Evolutionary conservation across 768 basidiomycete species (phyloP), one percentile per base, ranked within the genome.

Genomic region (Sutorius australiensis): DNA sequence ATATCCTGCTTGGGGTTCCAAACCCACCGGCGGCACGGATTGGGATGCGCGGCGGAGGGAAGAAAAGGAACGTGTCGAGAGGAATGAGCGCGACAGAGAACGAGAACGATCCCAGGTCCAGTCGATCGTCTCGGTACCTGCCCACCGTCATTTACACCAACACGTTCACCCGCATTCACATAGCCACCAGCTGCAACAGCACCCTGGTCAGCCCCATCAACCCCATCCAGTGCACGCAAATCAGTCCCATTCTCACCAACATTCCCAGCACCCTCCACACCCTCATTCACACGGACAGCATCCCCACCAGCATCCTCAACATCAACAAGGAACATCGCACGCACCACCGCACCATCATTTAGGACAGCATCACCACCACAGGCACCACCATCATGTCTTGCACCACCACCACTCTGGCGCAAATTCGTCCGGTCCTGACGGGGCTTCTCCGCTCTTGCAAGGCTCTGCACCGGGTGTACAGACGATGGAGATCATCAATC

Each of bases 401-500:
- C 79, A 81, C 47, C 77, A 83, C 46, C 79, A 81, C 47, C 81
- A 82, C 57, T 71, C 67, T 24, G 58, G 67, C 48, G 21, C 62
- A 24, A 55, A 56, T 38, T 61, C 56, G n/a, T 58, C 67, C 17
- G 64, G 67, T 39, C 61, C 64, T 13, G 60, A 65, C 48, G 61
- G 67, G 41, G 47, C 56, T 57, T 53, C 61, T 49, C 56, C 65
- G 68, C 53, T 75, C 74, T 27, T 75, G 67, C 39, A 72, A 70
- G 32, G 65, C 14, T 41, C 74, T 33, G 67, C 67, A 2, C 74
- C 67, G 31, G 62, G 68, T 46, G 55, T 65, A 28, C 78, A 79
- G 57, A 74, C 76, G 10, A 76, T 79, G 17, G 82, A 83, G 53
- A 69, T 80, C 41, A 79, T 83, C 39, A 81, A 75, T 49, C 66